Base-by-base conservation (phyloP, 1,284 basidiomycete genomes). In the Puccinia horiana region DNA sequence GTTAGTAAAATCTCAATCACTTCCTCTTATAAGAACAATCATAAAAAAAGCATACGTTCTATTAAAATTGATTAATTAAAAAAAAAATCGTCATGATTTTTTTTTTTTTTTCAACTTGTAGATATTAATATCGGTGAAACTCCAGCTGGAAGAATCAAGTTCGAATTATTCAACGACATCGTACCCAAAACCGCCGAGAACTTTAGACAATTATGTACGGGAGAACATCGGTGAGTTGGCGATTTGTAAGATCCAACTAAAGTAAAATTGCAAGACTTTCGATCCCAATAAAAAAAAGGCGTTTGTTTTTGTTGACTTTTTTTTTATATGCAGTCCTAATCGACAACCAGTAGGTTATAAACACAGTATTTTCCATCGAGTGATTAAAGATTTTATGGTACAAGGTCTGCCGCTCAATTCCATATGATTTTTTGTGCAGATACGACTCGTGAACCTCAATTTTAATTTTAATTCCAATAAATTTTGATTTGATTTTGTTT, bases 141-240 rank as follows among this genome's bases (percentile, higher is more conserved):
- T 23, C 75, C 67, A 42, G 69, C 79, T 56, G 40, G 82, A 16
- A 18, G 76, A 29, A 77, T 82, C 40, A 73, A 70, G 49, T 83
- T 75, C 78, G 74, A 92, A 87, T 91, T 98, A 44, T 97, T 90
- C 86, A 92, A 93, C 88, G 95, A 97, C 86, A 91, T 95, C 74
- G 94, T 93, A 0, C 95, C 95, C 74, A 95, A 93, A 85, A 97
- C 95, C 0, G 89, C 93, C 0, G 90, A 88, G 82, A 98, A 99
- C 89, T 98, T 98, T 89, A 92, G 95, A 80, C 93, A 95, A 85
- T 91, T 98, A 35, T 93, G 92, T 84, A 93, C 93, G 0, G 93
- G 93, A 32, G 88, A 92, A 87, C 87, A 93, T 88, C 90, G 94
- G 93, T 94, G 20, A 69, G 85, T 69, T n/a, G n/a, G n/a, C n/a